Evolutionary conservation across 2,329 filamentous ascomycete genomes (phyloP), one percentile per base, ranked within the genome.

Genomic region (Fusarium nisikadoi): DNA sequence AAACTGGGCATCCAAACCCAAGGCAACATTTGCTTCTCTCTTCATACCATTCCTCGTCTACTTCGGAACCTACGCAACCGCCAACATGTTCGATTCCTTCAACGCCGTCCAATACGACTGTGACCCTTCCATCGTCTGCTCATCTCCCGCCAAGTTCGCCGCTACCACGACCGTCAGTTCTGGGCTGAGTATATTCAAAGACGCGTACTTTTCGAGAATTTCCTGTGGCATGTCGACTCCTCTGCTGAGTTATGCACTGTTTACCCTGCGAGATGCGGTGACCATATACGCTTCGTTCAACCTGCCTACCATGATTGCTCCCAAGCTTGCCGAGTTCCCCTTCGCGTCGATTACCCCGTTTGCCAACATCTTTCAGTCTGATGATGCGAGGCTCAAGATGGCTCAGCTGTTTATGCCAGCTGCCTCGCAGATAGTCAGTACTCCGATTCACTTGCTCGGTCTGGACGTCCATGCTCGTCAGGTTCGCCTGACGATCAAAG

Each of bases 251-350:
- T 77, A 77, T 41, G 66, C 70, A 0, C 42, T 76, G 20, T 76
- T 77, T 31, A 68, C 73, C 9, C 63, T 72, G 5, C 58, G 75
- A 10, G 75, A 76, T 50, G 75, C 75, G 14, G 60, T 76, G 19
- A 77, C 75, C 33, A 67, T 76, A 17, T 76, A 72, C 42, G 75
- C 75, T 20, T 76, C 75, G 23, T 76, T 76, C 73, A 76, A 77
- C 45, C 36, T 76, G 23, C 75, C 75, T 31, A 60, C 72, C 3
- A 64, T 76, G 39, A 64, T 77, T 14, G 75, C 75, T 3, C 75
- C 75, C 11, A 75, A 72, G 33, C 62, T 76, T 27, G 70, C 75
- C 35, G 66, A 76, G n/a, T 53, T 76, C 12, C 66, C 75, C 0
- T 65, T 77, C 17, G 43, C 73, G 3, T 66, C 61, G 1, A 52